Conservation (phyloP, 768 basidiomycete species). For the Lentinula detonsa region DNA sequence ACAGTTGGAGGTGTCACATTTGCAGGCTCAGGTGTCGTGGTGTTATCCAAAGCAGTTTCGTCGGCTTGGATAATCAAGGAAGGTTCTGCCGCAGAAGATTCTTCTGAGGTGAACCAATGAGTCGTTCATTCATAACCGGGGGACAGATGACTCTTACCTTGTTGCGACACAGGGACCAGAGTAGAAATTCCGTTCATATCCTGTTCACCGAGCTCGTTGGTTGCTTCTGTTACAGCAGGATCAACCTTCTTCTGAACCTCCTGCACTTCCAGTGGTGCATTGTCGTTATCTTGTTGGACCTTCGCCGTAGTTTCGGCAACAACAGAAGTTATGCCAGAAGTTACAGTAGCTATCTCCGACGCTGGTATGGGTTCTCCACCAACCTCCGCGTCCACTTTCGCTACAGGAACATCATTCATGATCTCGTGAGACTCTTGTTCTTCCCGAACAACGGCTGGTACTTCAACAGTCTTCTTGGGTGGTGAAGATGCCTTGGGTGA, state of each 20-base stretch:
- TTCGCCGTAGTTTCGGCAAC: not conserved
- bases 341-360: not conserved
- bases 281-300: not conserved
- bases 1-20: not conserved
- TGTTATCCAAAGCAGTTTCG: not conserved
- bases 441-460: conserved; percentile 3
- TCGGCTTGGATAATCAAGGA: not conserved
- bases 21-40: not conserved
- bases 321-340: not conserved
- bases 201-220: no score
- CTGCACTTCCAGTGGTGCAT: not conserved
- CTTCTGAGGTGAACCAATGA: not conserved
- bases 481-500: conserved; percentile 9
- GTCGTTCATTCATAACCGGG: not conserved
- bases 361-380: conserved; percentile 3
- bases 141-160: not conserved
- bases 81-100: not conserved
- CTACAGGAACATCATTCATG: not conserved
- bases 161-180: no score
- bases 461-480: conserved; percentile 13
- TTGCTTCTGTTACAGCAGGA: not conserved
- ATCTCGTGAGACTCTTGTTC: not conserved
- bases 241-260: not conserved
- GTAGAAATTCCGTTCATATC: not conserved
- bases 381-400: not conserved